phyloP scores from a whole-genome alignment of 108 stramenopile species.

The Cyclotella cryptica region DNA sequence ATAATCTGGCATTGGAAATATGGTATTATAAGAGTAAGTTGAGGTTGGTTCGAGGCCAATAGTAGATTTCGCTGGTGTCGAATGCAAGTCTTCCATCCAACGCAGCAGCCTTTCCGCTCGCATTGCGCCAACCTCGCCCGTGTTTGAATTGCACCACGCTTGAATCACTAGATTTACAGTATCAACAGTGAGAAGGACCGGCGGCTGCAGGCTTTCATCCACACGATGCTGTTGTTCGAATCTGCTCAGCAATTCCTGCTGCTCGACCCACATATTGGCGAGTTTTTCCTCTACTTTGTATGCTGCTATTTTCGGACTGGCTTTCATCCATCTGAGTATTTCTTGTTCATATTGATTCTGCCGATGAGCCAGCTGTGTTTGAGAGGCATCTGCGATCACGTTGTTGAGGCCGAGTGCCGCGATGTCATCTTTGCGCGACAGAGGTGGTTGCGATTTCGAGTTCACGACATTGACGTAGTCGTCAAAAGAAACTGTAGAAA shows the following conservation, averaged over 20 bases:
- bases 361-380: constrained; percentile 5
- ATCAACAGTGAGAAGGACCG: constrained; percentile 29
- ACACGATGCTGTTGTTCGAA: not conserved
- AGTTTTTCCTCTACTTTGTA: constrained; percentile 47
- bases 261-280: constrained; percentile 33
- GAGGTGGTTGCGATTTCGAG: too few species aligned
- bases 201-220: not conserved
- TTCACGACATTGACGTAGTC: too few species aligned
- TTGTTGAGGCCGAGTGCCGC: too few species aligned
- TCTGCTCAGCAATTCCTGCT: constrained; percentile 26
- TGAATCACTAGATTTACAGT: constrained; percentile 34
- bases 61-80: not conserved
- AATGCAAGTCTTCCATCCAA: constrained; percentile 44
- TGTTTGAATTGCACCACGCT: constrained; percentile 39
- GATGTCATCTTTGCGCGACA: too few species aligned
- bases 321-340: constrained; percentile 32
- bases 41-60: not conserved
- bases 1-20: constrained; percentile 38
- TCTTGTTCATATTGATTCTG: too few species aligned
- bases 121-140: constrained; percentile 35
- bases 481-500: too few species aligned
- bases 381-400: too few species aligned
- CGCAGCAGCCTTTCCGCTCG: constrained; percentile 40
- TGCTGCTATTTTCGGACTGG: constrained; percentile 43
- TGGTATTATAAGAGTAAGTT: too few species aligned